Base-by-base conservation (phyloP, 139 green algal genomes). In the Zygnema cylindricum region DNA sequence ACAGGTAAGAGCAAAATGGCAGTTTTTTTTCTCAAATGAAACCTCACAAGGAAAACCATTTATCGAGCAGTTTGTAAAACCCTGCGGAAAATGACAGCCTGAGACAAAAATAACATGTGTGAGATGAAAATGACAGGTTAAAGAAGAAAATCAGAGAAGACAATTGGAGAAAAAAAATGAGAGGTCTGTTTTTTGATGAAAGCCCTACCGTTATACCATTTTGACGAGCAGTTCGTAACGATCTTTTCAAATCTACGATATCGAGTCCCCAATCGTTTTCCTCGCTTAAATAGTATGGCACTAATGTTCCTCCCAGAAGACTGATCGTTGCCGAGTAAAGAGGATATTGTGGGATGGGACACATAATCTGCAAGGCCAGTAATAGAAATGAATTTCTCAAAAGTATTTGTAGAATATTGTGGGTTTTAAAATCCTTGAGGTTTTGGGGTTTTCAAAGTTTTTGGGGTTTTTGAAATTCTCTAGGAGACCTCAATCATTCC, bases 281-380 rank as follows among this genome's bases (percentile, higher is more conserved):
- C 92, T 99, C 97, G 76, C 98, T 92, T 32, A 98, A 94, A 69
- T 95, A 94, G 91, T 99, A 99, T 1, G 95, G 96, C 84, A 96
- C 90, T 83, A 99, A 92, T 69, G 93, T 93, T 11, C 96, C 97
- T 42, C 95, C 96, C 77, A 98, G 95, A 84, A 98, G 91, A 71
- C 92, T 89, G 36, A 98, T 91, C 30, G 95, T 95, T 1, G 96
- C 96, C 1, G 92, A 95, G 91, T 98, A 98, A 1, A 98, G 92
- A 0, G 96, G 96, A 91, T 98, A 98, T 86, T 92, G 89, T 25
- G 89, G 89, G 86, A 92, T 91, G 22, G 89, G 89, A 40, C 63
- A 81, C 82, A 92, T 49, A 75, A 92, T 92, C 55, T 89, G 85
- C 0, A 49, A 49, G 32, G n/a, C n/a, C n/a, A n/a, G n/a, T n/a